A percentile compares a stretch with the other conserved stretches of the same genome.
phyloP scores from a whole-genome alignment of 2,329 filamentous ascomycete species.

The Calonectria honghensis region DNA sequence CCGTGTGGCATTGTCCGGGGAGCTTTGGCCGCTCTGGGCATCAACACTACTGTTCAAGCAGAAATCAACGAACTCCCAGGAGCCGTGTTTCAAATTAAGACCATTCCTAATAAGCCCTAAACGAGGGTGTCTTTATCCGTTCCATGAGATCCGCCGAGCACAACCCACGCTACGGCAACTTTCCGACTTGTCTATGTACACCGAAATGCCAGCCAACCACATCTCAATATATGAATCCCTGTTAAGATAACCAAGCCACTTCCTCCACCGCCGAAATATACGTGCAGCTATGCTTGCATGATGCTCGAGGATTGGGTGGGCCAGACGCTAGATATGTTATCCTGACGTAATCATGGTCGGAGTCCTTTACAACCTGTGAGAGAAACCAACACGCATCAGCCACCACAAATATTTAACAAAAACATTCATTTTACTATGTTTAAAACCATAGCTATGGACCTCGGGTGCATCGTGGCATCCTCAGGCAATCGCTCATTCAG shows the following conservation, averaged over 20 bases:
- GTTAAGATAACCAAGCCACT: slow-evolving; percentile 3
- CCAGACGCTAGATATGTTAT: slow-evolving; percentile 44
- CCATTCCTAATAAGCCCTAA: slow-evolving; percentile 76
- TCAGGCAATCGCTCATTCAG: slow-evolving; percentile 55
- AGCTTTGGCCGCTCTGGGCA: slow-evolving; percentile 92
- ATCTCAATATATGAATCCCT: slow-evolving; percentile 43
- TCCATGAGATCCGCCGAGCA: slow-evolving; percentile 51
- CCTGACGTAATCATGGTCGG: slow-evolving; percentile 48
- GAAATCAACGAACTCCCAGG: slow-evolving; percentile 90
- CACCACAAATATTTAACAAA: slow-evolving; percentile 53
- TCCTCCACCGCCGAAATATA: slow-evolving; percentile 40
- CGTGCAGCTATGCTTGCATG: slow-evolving; percentile 47
- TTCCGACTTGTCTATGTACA: slow-evolving; percentile 40
- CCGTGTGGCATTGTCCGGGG: slow-evolving; percentile 95
- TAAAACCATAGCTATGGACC: slow-evolving; percentile 60
- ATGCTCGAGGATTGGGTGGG: slow-evolving; percentile 35
- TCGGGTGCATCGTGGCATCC: slow-evolving; percentile 54
- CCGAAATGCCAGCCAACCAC: slow-evolving; percentile 47
- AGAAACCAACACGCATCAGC: slow-evolving; percentile 60
- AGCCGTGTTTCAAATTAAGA: slow-evolving; percentile 97
- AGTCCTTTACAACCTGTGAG: slow-evolving; percentile 61
- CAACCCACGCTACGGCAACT: slow-evolving; percentile 45
- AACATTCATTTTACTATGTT: slow-evolving; percentile 61
- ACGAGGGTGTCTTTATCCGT: slow-evolving; percentile 42
- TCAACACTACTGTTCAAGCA: slow-evolving; percentile 92